These are phyloP conservation scores for Fraxinus cuspidata DNA, from an alignment of 257 asterid genomes.

Conservation along the genomic window DNA sequence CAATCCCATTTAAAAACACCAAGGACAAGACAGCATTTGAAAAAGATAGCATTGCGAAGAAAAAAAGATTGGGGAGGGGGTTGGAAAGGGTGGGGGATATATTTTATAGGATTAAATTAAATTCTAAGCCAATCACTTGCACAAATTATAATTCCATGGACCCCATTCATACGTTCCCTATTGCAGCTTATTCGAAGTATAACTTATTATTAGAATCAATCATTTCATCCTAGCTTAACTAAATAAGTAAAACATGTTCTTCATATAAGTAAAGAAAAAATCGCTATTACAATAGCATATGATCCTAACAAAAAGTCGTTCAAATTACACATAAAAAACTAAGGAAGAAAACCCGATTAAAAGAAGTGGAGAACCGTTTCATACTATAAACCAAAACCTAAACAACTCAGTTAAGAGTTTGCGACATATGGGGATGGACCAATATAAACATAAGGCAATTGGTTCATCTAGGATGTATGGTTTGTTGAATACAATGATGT, in stretches of 20 bases:
- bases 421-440: too few relatives aligned
- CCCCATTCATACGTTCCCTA: not conserved
- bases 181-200: not conserved
- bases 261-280: too few relatives aligned
- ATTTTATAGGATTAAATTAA: not conserved
- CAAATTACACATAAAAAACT: too few relatives aligned
- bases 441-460: too few relatives aligned
- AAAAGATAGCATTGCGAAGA: not conserved
- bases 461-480: too few relatives aligned
- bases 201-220: not conserved
- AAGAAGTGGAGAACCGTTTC: too few relatives aligned
- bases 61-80: not conserved
- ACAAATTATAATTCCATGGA: slow-evolving; percentile 1
- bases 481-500: too few relatives aligned
- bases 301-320: too few relatives aligned
- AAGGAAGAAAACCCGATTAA: not conserved
- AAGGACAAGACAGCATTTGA: slow-evolving; percentile 1
- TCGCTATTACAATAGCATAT: too few relatives aligned
- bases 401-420: too few relatives aligned
- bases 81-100: not conserved
- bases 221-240: not conserved
- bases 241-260: not conserved
- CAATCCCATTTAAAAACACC: slow-evolving; percentile 23
- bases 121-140: not conserved
- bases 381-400: too few relatives aligned